These are phyloP conservation scores for Tulasnella sp. DNA, from an alignment of 768 basidiomycete species.

Conservation along the genomic window DNA sequence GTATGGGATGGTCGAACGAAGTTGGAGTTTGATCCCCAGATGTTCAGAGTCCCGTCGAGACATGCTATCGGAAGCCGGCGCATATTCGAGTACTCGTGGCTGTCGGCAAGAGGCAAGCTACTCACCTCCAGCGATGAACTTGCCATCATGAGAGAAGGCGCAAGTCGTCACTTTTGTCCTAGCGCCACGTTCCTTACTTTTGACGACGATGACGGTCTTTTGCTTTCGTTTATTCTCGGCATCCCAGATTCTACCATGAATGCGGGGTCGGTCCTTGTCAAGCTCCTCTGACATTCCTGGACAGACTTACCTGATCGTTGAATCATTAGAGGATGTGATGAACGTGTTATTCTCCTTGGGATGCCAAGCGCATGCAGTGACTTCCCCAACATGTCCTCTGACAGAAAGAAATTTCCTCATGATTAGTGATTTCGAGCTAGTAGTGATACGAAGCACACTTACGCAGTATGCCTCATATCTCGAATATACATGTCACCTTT, in stretches of 20 bases:
- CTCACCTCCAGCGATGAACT: constrained; percentile 76
- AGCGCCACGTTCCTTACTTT: constrained; percentile 89
- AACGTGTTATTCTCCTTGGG: constrained; percentile 75
- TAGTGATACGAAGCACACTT: constrained; percentile 24
- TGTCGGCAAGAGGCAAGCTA: constrained; percentile 11
- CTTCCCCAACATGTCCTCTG: constrained; percentile 90
- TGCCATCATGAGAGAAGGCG: constrained; percentile 83
- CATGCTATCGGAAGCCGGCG: constrained; percentile 45
- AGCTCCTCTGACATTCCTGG: neutral
- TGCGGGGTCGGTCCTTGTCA: no score
- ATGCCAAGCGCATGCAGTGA: constrained; percentile 87
- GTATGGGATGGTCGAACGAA: constrained; percentile 84
- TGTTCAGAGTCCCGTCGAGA: constrained; percentile 80
- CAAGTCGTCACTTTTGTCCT: constrained; percentile 85
- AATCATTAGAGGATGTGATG: constrained; percentile 91
- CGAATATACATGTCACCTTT: constrained; percentile 98
- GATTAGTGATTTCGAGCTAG: constrained; percentile 8
- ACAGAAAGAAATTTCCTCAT: constrained; percentile 12
- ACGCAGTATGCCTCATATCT: constrained; percentile 99
- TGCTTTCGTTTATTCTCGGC: constrained; percentile 86
- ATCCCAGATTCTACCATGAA: constrained; percentile 72
- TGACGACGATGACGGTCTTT: constrained; percentile 91
- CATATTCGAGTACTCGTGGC: neutral
- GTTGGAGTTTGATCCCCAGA: constrained; percentile 89
- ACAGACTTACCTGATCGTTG: constrained; percentile 67